Evolutionary conservation across 2,329 filamentous ascomycete species (phyloP), one percentile per base, ranked within the genome.

Genomic region (Colletotrichum sp.): DNA sequence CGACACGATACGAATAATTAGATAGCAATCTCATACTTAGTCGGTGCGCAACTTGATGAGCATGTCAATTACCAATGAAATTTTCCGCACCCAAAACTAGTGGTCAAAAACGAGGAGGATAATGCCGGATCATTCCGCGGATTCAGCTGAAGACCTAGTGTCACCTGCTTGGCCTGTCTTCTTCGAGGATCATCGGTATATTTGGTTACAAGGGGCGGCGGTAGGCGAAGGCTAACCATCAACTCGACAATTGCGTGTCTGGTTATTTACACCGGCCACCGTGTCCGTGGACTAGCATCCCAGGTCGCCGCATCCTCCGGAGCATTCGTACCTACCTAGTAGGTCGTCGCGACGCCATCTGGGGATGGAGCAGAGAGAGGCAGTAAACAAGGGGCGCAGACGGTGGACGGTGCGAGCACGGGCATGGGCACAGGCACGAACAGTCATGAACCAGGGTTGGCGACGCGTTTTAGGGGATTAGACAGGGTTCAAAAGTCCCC

Each of bases 1-100:
- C 21, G 32, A 59, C 70, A 34, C 73, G 32, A 60, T 73, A 57
- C 67, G 34, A 13, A 32, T 69, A 68, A 61, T 60, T 75, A 75
- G 70, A 75, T 75, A 73, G 73, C 64, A 75, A 75, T 68, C 64
- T 39, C 36, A 69, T 32, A 67, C 52, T 68, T 32, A 74, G 64
- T 43, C n/a, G 63, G 39, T 48, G 63, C 24, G 36, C 28, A 61
- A 24, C n/a, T 34, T 12, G 7, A 28, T 28, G 57, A 48, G 43
- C 12, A 30, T 24, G 7, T 7, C 26, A n/a, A 8, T 21, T 34
- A n/a, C 36, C 39, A 71, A 28, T n/a, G 12, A 8, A 43, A 65
- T n/a, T 48, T 30, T 48, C 43, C 36, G 36, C 21, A n/a, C 14
- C 24, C 36, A 30, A 9, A 36, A 32, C 13, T 12, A 10, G 12